Percentiles rank a stretch among this genome's conserved stretches.
Evolutionary conservation across 192 early-diverging fungal genomes (phyloP).

Genomic region (Coemansia pectinata): DNA sequence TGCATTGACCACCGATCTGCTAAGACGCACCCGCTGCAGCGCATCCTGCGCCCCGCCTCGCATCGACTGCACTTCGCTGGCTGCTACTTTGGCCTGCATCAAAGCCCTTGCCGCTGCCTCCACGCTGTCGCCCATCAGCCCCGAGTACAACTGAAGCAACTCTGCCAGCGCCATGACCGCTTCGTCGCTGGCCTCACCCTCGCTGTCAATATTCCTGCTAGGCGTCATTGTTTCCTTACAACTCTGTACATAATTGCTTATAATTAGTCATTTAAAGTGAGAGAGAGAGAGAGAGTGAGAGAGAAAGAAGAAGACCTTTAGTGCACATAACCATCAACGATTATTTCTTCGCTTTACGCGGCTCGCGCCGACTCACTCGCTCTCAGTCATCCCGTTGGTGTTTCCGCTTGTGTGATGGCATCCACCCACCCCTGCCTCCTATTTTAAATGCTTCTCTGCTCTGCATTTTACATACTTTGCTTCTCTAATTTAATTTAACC

Average conservation of each 20-base stretch:
- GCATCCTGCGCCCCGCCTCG: slow-evolving; percentile 12
- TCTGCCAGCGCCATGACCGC: slow-evolving; percentile 20
- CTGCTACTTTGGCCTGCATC: slow-evolving; percentile 42
- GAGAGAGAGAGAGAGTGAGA: neutral
- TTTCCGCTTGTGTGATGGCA: neutral
- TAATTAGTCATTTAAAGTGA: neutral
- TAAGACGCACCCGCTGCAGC: slow-evolving; percentile 33
- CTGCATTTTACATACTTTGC: neutral
- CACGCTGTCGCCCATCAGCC: slow-evolving; percentile 34
- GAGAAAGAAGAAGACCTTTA: no score
- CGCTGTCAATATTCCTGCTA: slow-evolving; percentile 1
- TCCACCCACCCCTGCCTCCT: no score
- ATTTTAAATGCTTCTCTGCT: neutral
- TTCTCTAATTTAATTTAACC: neutral
- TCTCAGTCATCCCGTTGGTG: neutral
- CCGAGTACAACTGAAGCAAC: slow-evolving; percentile 45
- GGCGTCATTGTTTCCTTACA: neutral
- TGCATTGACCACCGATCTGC: slow-evolving; percentile 13
- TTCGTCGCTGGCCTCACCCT: neutral
- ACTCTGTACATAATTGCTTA: neutral
- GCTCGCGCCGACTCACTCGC: neutral
- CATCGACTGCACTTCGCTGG: slow-evolving; percentile 11
- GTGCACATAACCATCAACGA: no score
- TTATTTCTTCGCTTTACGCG: neutral
- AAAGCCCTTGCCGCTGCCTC: slow-evolving; percentile 45